Evolutionary conservation across 2,329 filamentous ascomycete genomes (phyloP).

Genomic region (Pyrenochaeta sp.): DNA sequence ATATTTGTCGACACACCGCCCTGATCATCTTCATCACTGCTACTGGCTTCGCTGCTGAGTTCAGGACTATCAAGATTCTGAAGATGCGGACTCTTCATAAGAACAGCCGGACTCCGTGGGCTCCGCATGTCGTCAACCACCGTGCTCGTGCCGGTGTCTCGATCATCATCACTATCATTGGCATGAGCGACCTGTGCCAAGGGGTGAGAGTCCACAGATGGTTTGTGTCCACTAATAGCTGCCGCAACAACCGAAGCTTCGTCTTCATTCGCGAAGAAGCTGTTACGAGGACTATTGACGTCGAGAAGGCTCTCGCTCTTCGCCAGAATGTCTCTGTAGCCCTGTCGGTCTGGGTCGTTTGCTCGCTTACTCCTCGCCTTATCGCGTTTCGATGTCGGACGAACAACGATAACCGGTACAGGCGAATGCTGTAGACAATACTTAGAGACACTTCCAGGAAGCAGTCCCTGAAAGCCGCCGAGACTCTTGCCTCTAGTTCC

Average conservation of each 20-base stretch:
- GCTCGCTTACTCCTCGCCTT: constrained; percentile 89
- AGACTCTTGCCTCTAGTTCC: constrained; percentile 86
- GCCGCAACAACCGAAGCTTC: constrained; percentile 61
- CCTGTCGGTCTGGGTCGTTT: constrained; percentile 76
- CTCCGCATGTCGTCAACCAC: constrained; percentile 40
- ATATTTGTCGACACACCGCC: constrained; percentile 30
- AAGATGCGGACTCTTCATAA: constrained; percentile 53
- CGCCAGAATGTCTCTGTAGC: constrained; percentile 80
- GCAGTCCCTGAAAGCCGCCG: constrained; percentile 83
- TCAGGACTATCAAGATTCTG: constrained; percentile 52
- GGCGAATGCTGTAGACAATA: constrained; percentile 95
- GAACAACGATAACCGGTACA: constrained; percentile 90
- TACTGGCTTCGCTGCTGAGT: constrained; percentile 46
- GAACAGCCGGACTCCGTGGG: constrained; percentile 39
- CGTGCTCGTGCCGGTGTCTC: constrained; percentile 11
- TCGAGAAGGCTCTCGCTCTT: constrained; percentile 67
- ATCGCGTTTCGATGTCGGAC: constrained; percentile 84
- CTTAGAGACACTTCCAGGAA: constrained; percentile 90
- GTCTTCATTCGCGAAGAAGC: constrained; percentile 51
- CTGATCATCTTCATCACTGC: constrained; percentile 40
- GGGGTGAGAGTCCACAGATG: constrained; percentile 36
- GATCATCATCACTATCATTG: constrained; percentile 28
- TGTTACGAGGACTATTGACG: constrained; percentile 56
- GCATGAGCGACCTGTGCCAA: constrained; percentile 41
- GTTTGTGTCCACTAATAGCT: constrained; percentile 57